Base-by-base conservation (phyloP, 164 flowering plant species). In the Houttuynia cordata region DNA sequence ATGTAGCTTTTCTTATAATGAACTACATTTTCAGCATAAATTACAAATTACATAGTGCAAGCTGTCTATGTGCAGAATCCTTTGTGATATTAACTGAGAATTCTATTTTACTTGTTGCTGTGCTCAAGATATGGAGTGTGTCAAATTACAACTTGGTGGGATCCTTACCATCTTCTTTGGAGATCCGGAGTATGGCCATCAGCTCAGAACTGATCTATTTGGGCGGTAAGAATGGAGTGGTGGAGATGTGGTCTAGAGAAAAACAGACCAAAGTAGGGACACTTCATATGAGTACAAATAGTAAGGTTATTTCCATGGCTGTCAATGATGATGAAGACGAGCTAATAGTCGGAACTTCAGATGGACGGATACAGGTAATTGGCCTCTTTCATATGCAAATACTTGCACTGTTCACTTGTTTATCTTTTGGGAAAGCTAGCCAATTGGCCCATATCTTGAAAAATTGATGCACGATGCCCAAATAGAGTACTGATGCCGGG, bases 161-260 rank as follows among this genome's bases (percentile, higher is more conserved):
- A 71, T 77, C 92, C 37, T 50, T 86, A 64, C 63, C 77, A 54
- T 73, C 80, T 4, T 70, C 74, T 18, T 10, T 58, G 41, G 92
- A 88, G 41, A 78, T 80, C 22, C 67, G 90, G 49, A 21, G 80
- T 0, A 81, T 88, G 83, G 78, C 73, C 3, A 58, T 84, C 62
- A 83, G 85, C 74, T 81, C 92, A 40, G 92, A 86, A 42, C 73
- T 88, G 19, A 74, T 84, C 51, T 88, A 88, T 64, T 73, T 88
- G 67, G 96, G 96, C 14, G 73, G 85, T 68, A 84, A 83, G 51
- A 73, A 63, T 57, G 92, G 92, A 47, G 41, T 40, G 14, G 76
- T 88, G 10, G 96, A 88, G 70, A 70, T 86, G 37, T 88, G 96
- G 92, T 70, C 80, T 37, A 76, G 69, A 59, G 78, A 86, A 73